Percentiles rank a stretch among this genome's conserved stretches.
phyloP scores from a whole-genome alignment of 148 eudicot species.

The Chenopodium formosanum region DNA sequence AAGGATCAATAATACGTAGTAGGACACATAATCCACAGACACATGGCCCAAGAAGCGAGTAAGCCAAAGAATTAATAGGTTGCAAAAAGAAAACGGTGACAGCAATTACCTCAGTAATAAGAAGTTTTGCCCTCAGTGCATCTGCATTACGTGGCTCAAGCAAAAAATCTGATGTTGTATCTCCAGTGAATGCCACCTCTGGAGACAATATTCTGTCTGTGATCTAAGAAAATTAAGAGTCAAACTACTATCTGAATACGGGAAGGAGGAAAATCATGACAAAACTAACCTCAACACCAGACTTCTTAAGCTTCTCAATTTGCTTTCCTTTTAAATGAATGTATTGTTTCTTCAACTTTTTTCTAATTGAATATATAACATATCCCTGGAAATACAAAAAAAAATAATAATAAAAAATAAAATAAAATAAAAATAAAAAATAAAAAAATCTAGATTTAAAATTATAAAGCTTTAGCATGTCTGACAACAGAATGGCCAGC shows the following conservation, averaged over 20 bases:
- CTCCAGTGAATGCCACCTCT: constrained; percentile 96
- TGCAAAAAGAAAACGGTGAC: background rate
- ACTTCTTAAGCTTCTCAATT: constrained; percentile 87
- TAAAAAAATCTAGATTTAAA: background rate
- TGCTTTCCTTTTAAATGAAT: constrained; percentile 80
- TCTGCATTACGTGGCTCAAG: constrained; percentile 91
- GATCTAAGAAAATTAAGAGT: constrained; percentile 48
- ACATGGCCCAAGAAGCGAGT: background rate
- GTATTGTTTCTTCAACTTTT: constrained; percentile 85
- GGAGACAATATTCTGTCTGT: constrained; percentile 84
- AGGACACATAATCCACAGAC: too few species aligned
- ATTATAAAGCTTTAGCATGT: background rate
- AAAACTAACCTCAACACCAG: constrained; percentile 73
- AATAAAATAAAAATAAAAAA: background rate
- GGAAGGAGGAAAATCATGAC: background rate
- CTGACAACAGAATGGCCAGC: background rate
- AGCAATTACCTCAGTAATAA: constrained; percentile 75
- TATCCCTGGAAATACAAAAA: constrained; percentile 59
- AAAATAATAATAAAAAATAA: too few species aligned
- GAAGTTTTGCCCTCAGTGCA: constrained; percentile 86
- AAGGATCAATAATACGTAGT: too few species aligned
- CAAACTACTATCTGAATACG: constrained; percentile 18
- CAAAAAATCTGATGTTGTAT: constrained; percentile 81
- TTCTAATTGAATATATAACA: constrained; percentile 79
- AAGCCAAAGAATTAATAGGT: background rate